Evolutionary conservation across 2,329 filamentous ascomycete species (phyloP).

Genomic region (Nothopassalora personata): DNA sequence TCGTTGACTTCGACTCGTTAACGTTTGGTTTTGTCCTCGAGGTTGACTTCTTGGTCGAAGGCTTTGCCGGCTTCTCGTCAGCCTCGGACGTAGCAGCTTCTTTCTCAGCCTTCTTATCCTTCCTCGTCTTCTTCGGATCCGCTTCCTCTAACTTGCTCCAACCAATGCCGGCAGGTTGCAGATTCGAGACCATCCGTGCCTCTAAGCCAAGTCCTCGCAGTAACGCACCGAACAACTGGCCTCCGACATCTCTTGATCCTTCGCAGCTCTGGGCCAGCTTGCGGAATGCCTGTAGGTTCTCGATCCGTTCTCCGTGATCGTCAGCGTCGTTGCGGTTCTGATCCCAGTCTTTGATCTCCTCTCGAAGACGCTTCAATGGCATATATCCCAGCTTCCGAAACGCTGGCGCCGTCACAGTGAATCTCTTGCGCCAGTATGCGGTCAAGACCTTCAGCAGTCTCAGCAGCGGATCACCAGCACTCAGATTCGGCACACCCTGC

Average conservation of each 20-base stretch:
- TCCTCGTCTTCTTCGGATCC: conserved; percentile 42
- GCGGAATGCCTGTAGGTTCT: conserved; percentile 62
- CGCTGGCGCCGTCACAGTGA: conserved; percentile 69
- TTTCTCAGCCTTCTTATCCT: conserved; percentile 19
- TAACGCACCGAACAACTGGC: conserved; percentile 83
- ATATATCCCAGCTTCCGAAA: conserved; percentile 89
- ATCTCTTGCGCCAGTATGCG: conserved; percentile 83
- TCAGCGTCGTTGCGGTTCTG: conserved; percentile 57
- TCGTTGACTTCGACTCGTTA: conserved; percentile 1
- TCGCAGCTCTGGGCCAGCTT: conserved; percentile 61
- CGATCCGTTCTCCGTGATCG: conserved; percentile 70
- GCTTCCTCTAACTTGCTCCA: conserved; percentile 86
- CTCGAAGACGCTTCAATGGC: conserved; percentile 65
- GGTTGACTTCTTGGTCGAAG: conserved; percentile 4
- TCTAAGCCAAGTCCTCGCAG: conserved; percentile 76
- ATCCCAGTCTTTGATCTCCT: conserved; percentile 66
- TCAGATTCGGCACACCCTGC: conserved; percentile 67
- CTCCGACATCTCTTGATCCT: conserved; percentile 81
- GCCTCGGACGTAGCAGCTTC: conserved; percentile 8
- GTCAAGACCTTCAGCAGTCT: conserved; percentile 70
- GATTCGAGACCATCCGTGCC: conserved; percentile 72
- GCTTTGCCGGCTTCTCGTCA: conserved; percentile 5
- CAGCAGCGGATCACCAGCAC: conserved; percentile 74
- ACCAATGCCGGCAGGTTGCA: conserved; percentile 84
- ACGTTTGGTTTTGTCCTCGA: conserved; percentile 7